phyloP scores from a whole-genome alignment of 305 asterid genomes.

The Solanum hybrid region DNA sequence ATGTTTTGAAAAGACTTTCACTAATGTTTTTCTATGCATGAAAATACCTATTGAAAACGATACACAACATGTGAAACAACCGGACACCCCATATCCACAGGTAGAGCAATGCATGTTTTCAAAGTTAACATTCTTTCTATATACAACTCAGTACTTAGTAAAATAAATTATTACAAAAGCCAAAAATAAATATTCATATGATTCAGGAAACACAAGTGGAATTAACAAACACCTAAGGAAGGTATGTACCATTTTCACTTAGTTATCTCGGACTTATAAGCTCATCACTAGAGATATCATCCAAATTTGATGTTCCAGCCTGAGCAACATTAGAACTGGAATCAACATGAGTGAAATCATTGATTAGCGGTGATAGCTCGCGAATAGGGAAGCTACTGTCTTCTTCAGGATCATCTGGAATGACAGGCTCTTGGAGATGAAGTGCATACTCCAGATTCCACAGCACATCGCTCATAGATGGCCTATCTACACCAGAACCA shows the following conservation, averaged over 20 bases:
- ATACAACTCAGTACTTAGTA: not conserved
- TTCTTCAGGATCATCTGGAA: not conserved
- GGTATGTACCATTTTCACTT: not conserved
- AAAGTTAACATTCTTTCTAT: not conserved
- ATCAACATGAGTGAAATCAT: not conserved
- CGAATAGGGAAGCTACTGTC: not conserved
- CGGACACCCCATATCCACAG: not conserved
- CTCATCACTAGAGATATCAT: not conserved
- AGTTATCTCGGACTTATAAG: not conserved
- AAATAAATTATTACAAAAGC: no score
- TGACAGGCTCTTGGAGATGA: conserved; percentile 2
- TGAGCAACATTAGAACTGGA: not conserved
- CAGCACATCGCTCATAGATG: not conserved
- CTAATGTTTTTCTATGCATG: not conserved
- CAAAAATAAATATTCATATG: not conserved
- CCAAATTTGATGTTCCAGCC: not conserved
- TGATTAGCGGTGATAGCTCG: not conserved
- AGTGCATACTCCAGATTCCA: conserved; percentile 13
- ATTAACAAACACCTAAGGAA: not conserved
- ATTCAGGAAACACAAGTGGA: not conserved
- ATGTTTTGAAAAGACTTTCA: not conserved
- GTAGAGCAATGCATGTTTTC: not conserved
- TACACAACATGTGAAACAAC: not conserved
- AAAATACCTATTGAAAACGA: no score
- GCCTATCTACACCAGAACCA: not conserved